Conservation (phyloP, 73 alveolate genomes). For the Paramecium sonneborni region DNA sequence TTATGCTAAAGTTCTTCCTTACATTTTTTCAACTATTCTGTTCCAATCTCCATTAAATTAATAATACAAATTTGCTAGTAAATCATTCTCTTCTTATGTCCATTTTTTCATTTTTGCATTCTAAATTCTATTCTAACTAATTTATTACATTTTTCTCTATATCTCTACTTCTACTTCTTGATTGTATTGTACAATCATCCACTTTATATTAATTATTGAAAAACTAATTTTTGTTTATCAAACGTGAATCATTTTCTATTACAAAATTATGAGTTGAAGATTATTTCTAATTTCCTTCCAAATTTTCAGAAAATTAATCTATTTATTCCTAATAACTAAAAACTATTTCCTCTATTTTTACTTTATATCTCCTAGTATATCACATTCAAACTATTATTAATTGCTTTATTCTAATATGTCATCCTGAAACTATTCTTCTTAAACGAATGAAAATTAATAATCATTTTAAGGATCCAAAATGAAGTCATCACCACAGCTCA, state of each 20-base stretch:
- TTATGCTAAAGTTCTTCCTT: not conserved
- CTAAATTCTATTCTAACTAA: not conserved
- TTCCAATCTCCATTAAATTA: constrained; percentile 19
- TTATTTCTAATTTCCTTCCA: not conserved
- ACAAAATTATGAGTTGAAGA: not conserved
- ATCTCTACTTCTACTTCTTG: constrained; percentile 10
- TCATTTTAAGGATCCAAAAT: not conserved
- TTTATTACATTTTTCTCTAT: not conserved
- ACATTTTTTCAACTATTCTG: not conserved
- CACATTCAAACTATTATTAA: not conserved
- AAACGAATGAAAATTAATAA: not conserved
- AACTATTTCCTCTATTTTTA: not conserved
- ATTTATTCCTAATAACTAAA: not conserved
- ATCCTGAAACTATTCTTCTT: not conserved
- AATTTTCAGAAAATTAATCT: not conserved
- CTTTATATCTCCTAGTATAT: not conserved
- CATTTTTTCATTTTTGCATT: not conserved
- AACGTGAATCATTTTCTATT: not conserved
- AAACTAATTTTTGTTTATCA: not conserved
- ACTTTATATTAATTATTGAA: not conserved
- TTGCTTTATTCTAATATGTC: not conserved
- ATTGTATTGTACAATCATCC: not conserved
- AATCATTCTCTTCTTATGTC: not conserved
- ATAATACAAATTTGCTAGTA: not conserved
- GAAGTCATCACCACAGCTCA: not conserved